Evolutionary conservation across 2,329 filamentous ascomycete genomes (phyloP).

Genomic region (Endocalyx cinctus): DNA sequence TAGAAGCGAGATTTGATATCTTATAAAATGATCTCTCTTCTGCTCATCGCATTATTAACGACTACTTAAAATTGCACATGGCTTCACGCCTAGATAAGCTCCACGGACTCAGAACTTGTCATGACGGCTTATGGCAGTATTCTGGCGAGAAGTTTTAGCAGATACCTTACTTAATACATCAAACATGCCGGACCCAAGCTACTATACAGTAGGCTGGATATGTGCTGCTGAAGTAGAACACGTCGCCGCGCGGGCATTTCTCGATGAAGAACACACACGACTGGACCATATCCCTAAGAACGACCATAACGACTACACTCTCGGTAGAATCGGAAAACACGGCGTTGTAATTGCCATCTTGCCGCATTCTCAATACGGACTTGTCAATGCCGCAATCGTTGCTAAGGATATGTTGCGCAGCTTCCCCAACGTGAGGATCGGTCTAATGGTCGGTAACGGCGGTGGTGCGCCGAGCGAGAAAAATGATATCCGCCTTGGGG

Average conservation of each 20-base stretch:
- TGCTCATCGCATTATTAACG: no score
- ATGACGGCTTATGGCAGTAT: no score
- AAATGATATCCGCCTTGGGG: conserved; percentile 14
- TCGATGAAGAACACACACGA: conserved; percentile 1
- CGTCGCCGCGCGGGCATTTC: conserved; percentile 1
- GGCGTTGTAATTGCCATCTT: conserved; percentile 20
- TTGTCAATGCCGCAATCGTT: conserved; percentile 24
- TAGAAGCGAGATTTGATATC: no score
- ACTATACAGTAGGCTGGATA: conserved; percentile 7
- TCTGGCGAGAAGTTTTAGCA: no score
- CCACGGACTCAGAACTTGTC: no score
- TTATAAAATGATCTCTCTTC: no score
- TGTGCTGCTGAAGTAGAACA: conserved; percentile 2
- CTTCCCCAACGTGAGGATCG: conserved; percentile 25
- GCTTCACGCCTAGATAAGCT: no score
- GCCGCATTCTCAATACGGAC: conserved; percentile 22
- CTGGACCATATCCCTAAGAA: not conserved
- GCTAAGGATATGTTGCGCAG: conserved; percentile 23
- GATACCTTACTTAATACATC: no score
- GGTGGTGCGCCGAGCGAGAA: conserved; percentile 31
- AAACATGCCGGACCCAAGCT: no score
- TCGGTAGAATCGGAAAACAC: conserved; percentile 15
- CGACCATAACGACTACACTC: conserved; percentile 6
- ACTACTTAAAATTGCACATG: no score
- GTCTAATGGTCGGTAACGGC: conserved; percentile 30